Evolutionary conservation across 192 early-diverging fungal genomes (phyloP), one percentile per base, ranked within the genome.

Genomic region (Coemansia sp.): DNA sequence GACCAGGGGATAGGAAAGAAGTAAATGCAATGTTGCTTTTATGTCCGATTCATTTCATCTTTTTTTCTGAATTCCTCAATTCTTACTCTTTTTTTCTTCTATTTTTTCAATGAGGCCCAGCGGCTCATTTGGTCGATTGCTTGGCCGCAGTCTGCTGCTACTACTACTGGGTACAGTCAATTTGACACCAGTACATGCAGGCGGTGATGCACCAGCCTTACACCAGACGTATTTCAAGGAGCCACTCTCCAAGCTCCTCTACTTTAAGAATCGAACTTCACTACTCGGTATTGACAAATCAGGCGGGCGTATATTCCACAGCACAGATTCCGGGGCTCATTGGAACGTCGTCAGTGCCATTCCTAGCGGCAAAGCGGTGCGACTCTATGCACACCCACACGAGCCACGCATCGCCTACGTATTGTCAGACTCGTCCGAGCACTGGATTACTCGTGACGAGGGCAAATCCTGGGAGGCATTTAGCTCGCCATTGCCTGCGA

Each of bases 331-430:
- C 61, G 94, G 93, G 43, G 86, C 86, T 50, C 61, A 71, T 16
- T 93, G 91, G 91, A 52, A 35, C 7, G 70, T 34, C 41, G 78
- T 88, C 49, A 32, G 45, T 10, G 83, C 71, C 27, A 84, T 90
- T 27, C 74, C 77, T 0, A 71, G 58, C 1, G 80, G 84, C 24
- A 68, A 70, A 49, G 85, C 85, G 1, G 18, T 58, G 8, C 78
- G 72, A 16, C 43, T 94, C 32, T 79, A 88, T 47, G 77, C 84
- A 47, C 92, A 94, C 71, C 76, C 91, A 8, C 89, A 87, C 63
- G 89, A 89, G 64, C 62, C 69, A 16, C 73, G 89, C 3, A 84
- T 74, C 35, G 91, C 82, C 1, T 80, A 70, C 34, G 78, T 68
- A 8, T 37, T 80, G 58, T 70, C 73, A 0, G 61, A 37, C 18